Conservation (phyloP, 116 monocot genomes). For the Trichopus zeylanicus region DNA sequence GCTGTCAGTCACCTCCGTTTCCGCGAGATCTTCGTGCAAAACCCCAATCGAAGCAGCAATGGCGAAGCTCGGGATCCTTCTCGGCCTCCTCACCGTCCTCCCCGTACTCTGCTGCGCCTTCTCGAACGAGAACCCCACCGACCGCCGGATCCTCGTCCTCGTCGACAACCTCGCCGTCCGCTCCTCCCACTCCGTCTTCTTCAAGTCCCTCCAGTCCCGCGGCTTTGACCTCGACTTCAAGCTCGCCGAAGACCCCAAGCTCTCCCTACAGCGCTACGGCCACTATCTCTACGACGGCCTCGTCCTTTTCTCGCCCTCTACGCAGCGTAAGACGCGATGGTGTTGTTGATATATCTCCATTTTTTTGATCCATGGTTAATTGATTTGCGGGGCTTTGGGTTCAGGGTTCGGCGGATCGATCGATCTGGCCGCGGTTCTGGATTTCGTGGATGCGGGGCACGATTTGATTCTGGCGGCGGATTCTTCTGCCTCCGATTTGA, state of each 20-base stretch:
- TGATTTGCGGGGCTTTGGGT: neutral
- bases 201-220: slow-evolving; percentile 62
- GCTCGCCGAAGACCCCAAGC: slow-evolving; percentile 64
- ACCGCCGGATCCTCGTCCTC: slow-evolving; percentile 68
- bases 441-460: slow-evolving; percentile 83
- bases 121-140: slow-evolving; percentile 42
- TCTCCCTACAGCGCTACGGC: slow-evolving; percentile 68
- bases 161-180: slow-evolving; percentile 73
- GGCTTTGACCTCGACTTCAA: slow-evolving; percentile 79
- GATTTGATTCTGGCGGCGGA: slow-evolving; percentile 85
- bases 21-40: no score
- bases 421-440: slow-evolving; percentile 62
- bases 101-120: slow-evolving; percentile 8
- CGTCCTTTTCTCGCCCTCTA: slow-evolving; percentile 72
- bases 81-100: slow-evolving; percentile 12
- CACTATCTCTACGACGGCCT: slow-evolving; percentile 76
- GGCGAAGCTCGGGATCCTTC: no score
- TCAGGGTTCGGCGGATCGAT: slow-evolving; percentile 79
- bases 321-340: slow-evolving; percentile 22
- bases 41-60: no score
- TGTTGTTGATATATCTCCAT: neutral
- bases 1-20: no score
- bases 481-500: slow-evolving; percentile 62
- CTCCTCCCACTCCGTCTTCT: slow-evolving; percentile 85
- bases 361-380: neutral